Evolutionary conservation across 805 yeast species (phyloP), one percentile per base, ranked within the genome.

Genomic region (Candida vaughaniae): DNA sequence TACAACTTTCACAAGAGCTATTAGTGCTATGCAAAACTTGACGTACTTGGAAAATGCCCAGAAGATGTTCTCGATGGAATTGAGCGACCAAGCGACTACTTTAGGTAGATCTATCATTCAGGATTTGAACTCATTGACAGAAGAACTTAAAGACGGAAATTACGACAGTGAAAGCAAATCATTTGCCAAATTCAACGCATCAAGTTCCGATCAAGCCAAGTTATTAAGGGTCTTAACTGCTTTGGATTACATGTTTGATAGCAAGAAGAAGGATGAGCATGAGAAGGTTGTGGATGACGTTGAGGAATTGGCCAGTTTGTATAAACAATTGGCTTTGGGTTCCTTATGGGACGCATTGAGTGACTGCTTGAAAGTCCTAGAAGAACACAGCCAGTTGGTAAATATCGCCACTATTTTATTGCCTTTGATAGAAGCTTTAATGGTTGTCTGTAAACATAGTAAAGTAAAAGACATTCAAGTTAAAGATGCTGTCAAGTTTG

Each of bases 381-480:
- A 82, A 51, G 79, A 74, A 16, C 73, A 75, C 27, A 69, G 74
- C 11, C 67, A 69, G 11, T 64, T 76, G 16, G 39, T 56, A 1
- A 57, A 52, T 33, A 77, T 87, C 30, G 89, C 95, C 0, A 83
- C 95, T 1, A 82, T 86, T 1, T 62, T 90, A 16, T 66, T 91
- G 16, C 97, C 98, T 0, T 60, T 89, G 43, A 87, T 91, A 43
- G 99, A 91, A 56, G 81, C 96, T 0, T 68, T 93, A 39, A 88
- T 93, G 95, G 95, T 91, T 33, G 93, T 93, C n/a, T 89, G 96
- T 62, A 90, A 90, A 53, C 95, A 86, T 52, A 78, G 87, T 48
- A 75, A 75, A 43, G 81, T 78, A 27, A 75, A 72, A 51, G 82
- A 76, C 35, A 61, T 72, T 39, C 81, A 69, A 44, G 64, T 71